These are phyloP conservation scores for Nannochloropsis gaditana DNA, from an alignment of 108 stramenopile species.

Conservation along the genomic window DNA sequence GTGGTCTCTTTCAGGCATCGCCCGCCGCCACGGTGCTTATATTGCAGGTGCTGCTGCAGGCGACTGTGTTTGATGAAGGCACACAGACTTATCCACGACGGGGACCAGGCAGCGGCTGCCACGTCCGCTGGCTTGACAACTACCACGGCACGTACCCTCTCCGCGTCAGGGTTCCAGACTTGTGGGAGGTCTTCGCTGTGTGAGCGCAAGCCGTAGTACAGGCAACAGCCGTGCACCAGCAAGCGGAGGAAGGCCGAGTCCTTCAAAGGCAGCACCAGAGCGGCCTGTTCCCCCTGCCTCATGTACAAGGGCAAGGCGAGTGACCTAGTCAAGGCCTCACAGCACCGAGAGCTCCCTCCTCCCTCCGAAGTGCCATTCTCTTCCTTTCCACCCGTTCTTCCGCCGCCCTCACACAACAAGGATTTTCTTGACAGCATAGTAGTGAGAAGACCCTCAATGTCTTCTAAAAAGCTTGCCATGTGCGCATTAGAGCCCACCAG, in stretches of 20 bases:
- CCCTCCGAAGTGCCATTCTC: not conserved
- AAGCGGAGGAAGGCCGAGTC: slow-evolving; percentile 4
- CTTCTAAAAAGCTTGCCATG: not conserved
- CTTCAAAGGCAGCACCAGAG: slow-evolving; percentile 10
- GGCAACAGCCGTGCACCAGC: not conserved
- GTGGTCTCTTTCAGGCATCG: not conserved
- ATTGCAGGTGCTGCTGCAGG: not conserved
- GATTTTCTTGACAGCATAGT: not conserved
- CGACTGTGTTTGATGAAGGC: not conserved
- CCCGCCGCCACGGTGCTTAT: not conserved
- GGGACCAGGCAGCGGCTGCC: not conserved
- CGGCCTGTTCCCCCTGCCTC: not conserved
- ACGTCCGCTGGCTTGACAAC: not conserved
- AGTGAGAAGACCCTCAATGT: not conserved
- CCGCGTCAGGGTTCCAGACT: not conserved
- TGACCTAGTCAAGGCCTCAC: not conserved
- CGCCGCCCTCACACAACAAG: not conserved
- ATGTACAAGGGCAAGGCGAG: not conserved
- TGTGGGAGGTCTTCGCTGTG: not conserved
- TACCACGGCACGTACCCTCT: not conserved
- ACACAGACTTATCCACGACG: not conserved
- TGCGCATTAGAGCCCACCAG: slow-evolving; percentile 2
- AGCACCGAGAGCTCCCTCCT: not conserved
- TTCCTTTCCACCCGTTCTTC: not conserved
- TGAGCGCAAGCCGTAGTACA: not conserved